Percentiles rank a stretch among this genome's conserved stretches.
phyloP scores from a whole-genome alignment of 805 yeast genomes.

The Yarrowia sp. region DNA sequence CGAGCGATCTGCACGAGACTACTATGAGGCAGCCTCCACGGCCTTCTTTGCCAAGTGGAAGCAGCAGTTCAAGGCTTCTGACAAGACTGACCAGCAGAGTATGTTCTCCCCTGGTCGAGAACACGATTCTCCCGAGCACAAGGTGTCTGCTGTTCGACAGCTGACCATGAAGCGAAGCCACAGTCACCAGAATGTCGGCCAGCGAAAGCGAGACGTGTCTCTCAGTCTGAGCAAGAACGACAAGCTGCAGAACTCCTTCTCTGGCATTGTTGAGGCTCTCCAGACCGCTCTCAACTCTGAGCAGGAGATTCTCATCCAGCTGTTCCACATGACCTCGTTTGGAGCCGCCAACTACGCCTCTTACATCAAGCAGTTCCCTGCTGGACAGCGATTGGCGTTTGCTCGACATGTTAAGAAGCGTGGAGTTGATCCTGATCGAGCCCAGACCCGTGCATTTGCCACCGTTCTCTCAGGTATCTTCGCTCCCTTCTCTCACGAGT shows the following conservation, averaged over 20 bases:
- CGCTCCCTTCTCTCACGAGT: slow-evolving; percentile 49
- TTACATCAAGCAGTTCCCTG: slow-evolving; percentile 50
- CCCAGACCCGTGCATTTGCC: slow-evolving; percentile 57
- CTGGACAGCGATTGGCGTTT: slow-evolving; percentile 42
- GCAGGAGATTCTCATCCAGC: slow-evolving; percentile 57
- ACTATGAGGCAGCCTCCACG: slow-evolving; percentile 51
- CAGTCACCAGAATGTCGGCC: slow-evolving; percentile 16
- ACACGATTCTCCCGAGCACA: slow-evolving; percentile 1
- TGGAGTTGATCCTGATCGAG: slow-evolving; percentile 56
- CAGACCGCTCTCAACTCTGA: slow-evolving; percentile 47
- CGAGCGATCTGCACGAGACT: slow-evolving; percentile 50
- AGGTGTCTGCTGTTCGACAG: slow-evolving; percentile 30
- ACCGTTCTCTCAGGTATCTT: slow-evolving; percentile 58
- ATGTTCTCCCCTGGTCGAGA: slow-evolving; percentile 28
- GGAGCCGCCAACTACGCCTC: slow-evolving; percentile 53
- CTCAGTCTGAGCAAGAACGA: slow-evolving; percentile 32
- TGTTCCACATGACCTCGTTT: slow-evolving; percentile 57
- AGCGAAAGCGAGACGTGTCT: slow-evolving; percentile 29
- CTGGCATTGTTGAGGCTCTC: slow-evolving; percentile 36
- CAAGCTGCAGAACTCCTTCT: slow-evolving; percentile 30
- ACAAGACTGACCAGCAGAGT: slow-evolving; percentile 18
- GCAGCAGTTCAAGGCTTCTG: slow-evolving; percentile 39
- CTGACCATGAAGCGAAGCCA: slow-evolving; percentile 36
- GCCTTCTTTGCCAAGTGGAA: slow-evolving; percentile 48
- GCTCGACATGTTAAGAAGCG: slow-evolving; percentile 47